These are phyloP conservation scores for Themeda triandra DNA, from an alignment of 176 grass and related monocot species.

Conservation along the genomic window DNA sequence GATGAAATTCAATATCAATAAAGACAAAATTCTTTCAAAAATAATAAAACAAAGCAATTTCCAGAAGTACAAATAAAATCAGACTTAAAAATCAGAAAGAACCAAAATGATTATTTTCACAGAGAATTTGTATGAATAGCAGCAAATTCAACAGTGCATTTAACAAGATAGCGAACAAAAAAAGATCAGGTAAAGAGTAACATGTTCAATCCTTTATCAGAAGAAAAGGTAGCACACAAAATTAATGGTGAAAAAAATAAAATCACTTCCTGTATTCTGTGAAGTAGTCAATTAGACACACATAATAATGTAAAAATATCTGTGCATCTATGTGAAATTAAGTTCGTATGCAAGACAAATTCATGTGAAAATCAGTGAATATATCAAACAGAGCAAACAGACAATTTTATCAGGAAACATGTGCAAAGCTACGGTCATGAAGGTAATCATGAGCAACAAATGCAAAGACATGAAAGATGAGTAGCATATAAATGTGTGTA, in stretches of 20 bases:
- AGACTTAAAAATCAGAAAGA: not conserved
- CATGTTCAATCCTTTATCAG: not conserved
- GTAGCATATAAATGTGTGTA: constrained; percentile 24
- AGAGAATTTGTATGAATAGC: not conserved
- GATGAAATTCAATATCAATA: not conserved
- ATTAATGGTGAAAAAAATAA: not conserved
- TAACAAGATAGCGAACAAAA: not conserved
- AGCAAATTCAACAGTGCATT: not conserved
- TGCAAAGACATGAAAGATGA: not conserved
- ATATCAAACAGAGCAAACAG: not conserved
- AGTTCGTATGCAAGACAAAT: not conserved
- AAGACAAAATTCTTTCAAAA: not conserved
- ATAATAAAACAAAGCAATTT: not conserved
- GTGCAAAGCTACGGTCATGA: not conserved
- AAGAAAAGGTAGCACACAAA: not conserved
- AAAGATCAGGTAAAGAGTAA: not conserved
- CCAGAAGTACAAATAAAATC: not conserved
- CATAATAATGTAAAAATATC: not conserved
- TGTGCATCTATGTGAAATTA: not conserved
- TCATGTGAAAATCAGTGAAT: not conserved
- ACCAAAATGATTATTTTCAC: not conserved
- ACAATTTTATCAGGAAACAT: not conserved
- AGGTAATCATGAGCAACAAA: not conserved
- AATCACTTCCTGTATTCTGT: not conserved
- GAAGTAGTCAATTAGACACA: not conserved